Base-by-base conservation (phyloP, 805 yeast species). In the Yarrowia osloensis region DNA sequence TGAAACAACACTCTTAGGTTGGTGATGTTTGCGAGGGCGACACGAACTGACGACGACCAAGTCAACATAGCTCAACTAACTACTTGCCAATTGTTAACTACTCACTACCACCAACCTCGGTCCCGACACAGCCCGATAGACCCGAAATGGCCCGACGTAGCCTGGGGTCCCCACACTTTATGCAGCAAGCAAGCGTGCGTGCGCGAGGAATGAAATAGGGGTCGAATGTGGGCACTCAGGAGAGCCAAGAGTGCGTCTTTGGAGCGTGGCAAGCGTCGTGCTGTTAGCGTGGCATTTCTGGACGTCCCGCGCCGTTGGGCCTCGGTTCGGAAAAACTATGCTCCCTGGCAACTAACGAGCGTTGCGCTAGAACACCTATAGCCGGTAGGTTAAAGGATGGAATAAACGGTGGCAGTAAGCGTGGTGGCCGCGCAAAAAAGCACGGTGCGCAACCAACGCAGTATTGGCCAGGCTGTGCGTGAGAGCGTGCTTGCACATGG, bases 261-360 rank as follows among this genome's bases (percentile, higher is more conserved):
- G 31, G 31, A 6, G 31, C 8, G 31, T 28, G 31, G 31, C n/a
- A n/a, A n/a, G n/a, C n/a, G n/a, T n/a, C n/a, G n/a, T 28, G 31
- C 8, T 28, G 8, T 28, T 28, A 28, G 31, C 35, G 13, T 31
- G 35, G 11, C 47, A 12, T 7, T 21, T 22, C 8, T 17, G 17
- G 8, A 26, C 26, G 35, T 11, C 17, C 22, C 19, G 33, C 7
- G 22, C 52, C 52, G 52, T 29, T 29, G 35, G 9, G 39, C 55
- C 55, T 49, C 55, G 55, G 55, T 49, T 49, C 55, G 54, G 54
- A 47, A 28, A 47, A 47, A 47, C 54, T 21, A 13, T 31, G 9
- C 35, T 31, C n/a, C n/a, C n/a, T n/a, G n/a, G 35, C 6, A 2
- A 31, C 35, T 2, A 31, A 31, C 11, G 35, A 31, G 13, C 35